Base-by-base conservation (phyloP, 768 basidiomycete genomes). In the Trametopsis cervina region DNA sequence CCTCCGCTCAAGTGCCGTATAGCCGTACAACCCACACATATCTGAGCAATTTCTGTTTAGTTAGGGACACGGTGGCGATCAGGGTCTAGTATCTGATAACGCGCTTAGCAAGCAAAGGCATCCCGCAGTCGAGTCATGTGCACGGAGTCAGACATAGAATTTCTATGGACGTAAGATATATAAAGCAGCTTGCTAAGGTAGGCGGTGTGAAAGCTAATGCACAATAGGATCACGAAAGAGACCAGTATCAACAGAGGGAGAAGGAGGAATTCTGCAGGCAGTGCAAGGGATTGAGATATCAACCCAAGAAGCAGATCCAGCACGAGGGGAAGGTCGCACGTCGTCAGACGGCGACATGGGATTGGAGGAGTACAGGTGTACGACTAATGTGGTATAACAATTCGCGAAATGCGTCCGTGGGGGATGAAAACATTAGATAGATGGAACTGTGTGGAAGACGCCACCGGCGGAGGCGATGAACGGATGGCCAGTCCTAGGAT, bases 331-430 rank as follows among this genome's bases (percentile, higher is more conserved):
- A n/a, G n/a, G n/a, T n/a, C n/a, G n/a, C n/a, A n/a, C n/a, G n/a
- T n/a, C n/a, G n/a, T n/a, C n/a, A n/a, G n/a, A n/a, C n/a, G n/a
- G n/a, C 33, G 35, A 36, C 47, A 44, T 49, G 46, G 36, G n/a
- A n/a, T 15, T 37, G 36, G 27, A 35, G 35, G 42, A 29, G 46
- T 47, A 51, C 42, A 40, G 26, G 23, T 13, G 18, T 42, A 29
- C 33, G 46, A 52, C 51, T 26, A 38, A 50, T 54, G 52, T 53
- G 47, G 51, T 54, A 52, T 50, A 54, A 42, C 47, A 49, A 42
- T 41, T 33, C 45, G 42, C 24, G 51, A 50, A 49, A 47, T 55
- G 59, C 54, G 60, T 59, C 58, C 60, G 57, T 60, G 54, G 39
- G 46, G 57, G 52, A 50, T 59, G 59, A 51, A 53, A 44, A 46